Base-by-base conservation (phyloP, 2,329 filamentous ascomycete genomes). In the Cladosporium austrohemisphaericum region DNA sequence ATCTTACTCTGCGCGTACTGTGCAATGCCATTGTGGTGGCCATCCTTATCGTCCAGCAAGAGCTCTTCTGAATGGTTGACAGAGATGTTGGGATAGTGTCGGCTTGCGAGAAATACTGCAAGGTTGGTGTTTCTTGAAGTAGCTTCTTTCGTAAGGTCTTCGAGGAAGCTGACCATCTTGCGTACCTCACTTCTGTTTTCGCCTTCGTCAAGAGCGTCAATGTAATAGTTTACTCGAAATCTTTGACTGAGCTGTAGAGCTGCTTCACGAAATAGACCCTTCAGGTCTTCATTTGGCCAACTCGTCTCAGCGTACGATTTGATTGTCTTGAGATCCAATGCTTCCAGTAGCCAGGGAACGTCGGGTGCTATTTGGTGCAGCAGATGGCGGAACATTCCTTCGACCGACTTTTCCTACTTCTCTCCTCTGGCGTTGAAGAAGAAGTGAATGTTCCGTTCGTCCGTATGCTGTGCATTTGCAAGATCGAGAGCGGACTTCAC, bases 381-480 rank as follows among this genome's bases (percentile, higher is more conserved):
- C 0, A 81, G 49, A 0, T 76, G 76, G 3, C 76, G 68, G 53
- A 77, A 79, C 60, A 81, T 69, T 57, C 4, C 60, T 0, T 61
- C 22, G 0, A 67, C 65, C 0, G 75, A 70, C 48, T 66, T 76
- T 37, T 81, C 75, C 8, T 75, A 57, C 3, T 59, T 25, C 22
- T 64, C 60, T 0, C 74, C 75, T 49, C 71, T 59, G 0, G 73
- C 73, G 48, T 76, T 72, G 63, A 78, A 78, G 63, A 76, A 78
- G 36, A 22, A 38, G 2, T 18, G 25, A 5, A 38, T 3, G 6
- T 14, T n/a, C 5, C 4, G 5, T 6, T 23, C 2, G 13, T n/a
- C 14, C 6, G 36, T 5, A 4, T 8, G 8, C 11, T n/a, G 7
- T 2, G 19, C 13, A 6, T n/a, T 6, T 5, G 29, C 29, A 13